Evolutionary conservation across 164 flowering plant genomes (phyloP).

Genomic region (Nymphaea colorata): DNA sequence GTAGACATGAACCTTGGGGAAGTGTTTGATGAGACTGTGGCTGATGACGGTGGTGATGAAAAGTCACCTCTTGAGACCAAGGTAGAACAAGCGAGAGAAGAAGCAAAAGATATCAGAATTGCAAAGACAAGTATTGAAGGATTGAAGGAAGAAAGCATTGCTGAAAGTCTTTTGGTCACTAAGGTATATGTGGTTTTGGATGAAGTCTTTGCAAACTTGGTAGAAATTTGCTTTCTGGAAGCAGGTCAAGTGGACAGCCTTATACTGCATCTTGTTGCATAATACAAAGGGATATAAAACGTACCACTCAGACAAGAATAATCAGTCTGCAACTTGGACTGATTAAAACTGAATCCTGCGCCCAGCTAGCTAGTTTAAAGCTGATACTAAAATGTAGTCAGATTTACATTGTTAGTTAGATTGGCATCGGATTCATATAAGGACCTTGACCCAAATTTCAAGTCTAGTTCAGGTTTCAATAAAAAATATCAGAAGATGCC

Average conservation of each 20-base stretch:
- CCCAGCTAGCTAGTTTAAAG: too few relatives aligned
- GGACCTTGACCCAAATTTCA: too few relatives aligned
- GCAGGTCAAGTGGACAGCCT: background rate
- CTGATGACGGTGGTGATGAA: conserved; percentile 15
- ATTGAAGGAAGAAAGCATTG: conserved; percentile 70
- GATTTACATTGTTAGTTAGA: too few relatives aligned
- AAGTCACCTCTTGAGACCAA: conserved; percentile 38
- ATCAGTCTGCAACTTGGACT: too few relatives aligned
- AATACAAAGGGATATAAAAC: background rate
- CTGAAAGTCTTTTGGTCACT: conserved; percentile 44
- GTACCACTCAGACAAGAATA: too few relatives aligned
- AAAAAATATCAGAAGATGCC: too few relatives aligned
- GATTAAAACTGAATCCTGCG: too few relatives aligned
- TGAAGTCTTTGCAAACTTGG: background rate
- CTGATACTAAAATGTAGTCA: too few relatives aligned
- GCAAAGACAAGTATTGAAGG: conserved; percentile 63
- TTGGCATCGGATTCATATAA: too few relatives aligned
- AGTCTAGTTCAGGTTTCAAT: too few relatives aligned
- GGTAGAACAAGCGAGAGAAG: conserved; percentile 53
- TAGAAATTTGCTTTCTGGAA: background rate
- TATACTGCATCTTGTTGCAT: background rate
- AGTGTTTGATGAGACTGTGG: conserved; percentile 12
- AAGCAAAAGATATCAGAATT: conserved; percentile 38
- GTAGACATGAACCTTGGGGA: conserved; percentile 17
- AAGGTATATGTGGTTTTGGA: conserved; percentile 26